These are phyloP conservation scores for Lyophyllum atratum DNA, from an alignment of 768 basidiomycete genomes.

Conservation along the genomic window DNA sequence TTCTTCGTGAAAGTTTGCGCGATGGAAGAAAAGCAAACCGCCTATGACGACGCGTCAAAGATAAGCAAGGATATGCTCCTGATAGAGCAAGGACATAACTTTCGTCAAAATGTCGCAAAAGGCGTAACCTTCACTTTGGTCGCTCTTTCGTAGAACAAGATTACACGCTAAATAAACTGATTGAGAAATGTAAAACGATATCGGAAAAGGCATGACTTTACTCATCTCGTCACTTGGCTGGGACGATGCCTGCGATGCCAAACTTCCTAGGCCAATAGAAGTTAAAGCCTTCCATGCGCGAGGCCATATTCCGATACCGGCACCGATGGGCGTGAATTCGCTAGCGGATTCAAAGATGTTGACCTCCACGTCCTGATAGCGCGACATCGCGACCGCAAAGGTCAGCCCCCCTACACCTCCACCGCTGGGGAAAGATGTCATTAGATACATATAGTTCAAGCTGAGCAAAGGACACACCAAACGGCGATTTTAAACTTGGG, in stretches of 20 bases:
- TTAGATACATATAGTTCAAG: not conserved
- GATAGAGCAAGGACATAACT: conserved; percentile 16
- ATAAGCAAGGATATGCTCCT: not conserved
- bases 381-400: conserved; percentile 19
- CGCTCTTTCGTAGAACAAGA: conserved; percentile 34
- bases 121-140: conserved; percentile 26
- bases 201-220: not conserved
- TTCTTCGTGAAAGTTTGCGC: conserved; percentile 49
- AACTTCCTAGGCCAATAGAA: conserved; percentile 36
- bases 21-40: conserved; percentile 40
- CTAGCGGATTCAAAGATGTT: conserved; percentile 18
- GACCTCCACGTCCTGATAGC: conserved; percentile 11
- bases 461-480: not conserved
- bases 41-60: conserved; percentile 10
- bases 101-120: conserved; percentile 29
- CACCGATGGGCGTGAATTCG: conserved; percentile 18
- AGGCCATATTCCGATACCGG: conserved; percentile 23
- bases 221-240: conserved; percentile 13
- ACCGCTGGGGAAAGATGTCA: conserved; percentile 7
- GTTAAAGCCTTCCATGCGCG: conserved; percentile 41
- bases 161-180: conserved; percentile 15
- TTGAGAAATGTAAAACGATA: not conserved
- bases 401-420: conserved; percentile 20
- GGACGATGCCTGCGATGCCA: conserved; percentile 18
- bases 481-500: conserved; percentile 11